Base-by-base conservation (phyloP, 2,329 filamentous ascomycete species). In the Alternaria gansuensis region DNA sequence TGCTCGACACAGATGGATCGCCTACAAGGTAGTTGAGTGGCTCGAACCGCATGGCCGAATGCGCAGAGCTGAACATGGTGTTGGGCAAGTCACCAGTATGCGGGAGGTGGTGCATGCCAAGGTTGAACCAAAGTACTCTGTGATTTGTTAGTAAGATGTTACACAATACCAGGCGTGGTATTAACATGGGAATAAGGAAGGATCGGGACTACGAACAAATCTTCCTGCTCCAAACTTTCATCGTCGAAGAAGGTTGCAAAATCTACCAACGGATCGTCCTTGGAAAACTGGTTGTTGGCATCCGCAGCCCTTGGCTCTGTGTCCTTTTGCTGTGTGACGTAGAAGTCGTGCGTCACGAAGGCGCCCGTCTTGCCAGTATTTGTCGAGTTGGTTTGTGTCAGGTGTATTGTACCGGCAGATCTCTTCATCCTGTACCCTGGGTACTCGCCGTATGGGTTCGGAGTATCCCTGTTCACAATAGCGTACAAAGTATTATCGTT, bases 291-390 rank as follows among this genome's bases (percentile, higher is more conserved):
- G 63, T 85, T 84, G 56, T 79, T 76, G 0, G 81, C 72, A 36
- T 84, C 78, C 0, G 81, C 79, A 28, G 45, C 24, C 11, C 56
- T 43, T 34, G 82, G 82, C 69, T 87, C 85, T 0, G 79, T 82
- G 63, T 87, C 84, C 54, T 86, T 82, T 6, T 79, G 82, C 57
- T 77, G 75, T 2, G 83, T 79, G 17, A 85, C 76, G 66, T 81
- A 83, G 4, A 88, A 63, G 66, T 87, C 81, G 60, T 84, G 77
- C 17, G 78, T 79, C 3, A 83, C 81, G 78, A 81, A 87, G 24
- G 77, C 72, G 0, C 79, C 82, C 0, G 82, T 77, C 34, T 82
- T 80, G 10, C 71, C 76, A 0, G 83, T 69, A 13, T 79, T 81
- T 10, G 77, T 80, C 4, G 82, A 84, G 65, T 85, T 79, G 29